Base-by-base conservation (phyloP, 2,329 filamentous ascomycete species). In the Exutisphaerella laricina region DNA sequence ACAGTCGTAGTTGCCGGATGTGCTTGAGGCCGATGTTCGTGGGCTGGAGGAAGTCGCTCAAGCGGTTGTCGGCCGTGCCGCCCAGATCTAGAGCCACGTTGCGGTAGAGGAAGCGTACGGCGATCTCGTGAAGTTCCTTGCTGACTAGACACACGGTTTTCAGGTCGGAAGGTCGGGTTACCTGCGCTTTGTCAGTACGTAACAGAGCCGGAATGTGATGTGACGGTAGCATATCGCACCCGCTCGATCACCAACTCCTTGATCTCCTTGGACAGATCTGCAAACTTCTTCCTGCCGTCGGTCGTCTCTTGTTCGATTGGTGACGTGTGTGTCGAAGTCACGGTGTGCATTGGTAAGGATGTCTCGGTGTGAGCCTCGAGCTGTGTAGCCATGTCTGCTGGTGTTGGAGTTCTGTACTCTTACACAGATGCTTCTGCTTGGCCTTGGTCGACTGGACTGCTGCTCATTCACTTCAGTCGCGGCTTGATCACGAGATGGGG, bases 11-110 rank as follows among this genome's bases (percentile, higher is more conserved):
- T 54, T 69, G 67, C 26, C 68, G 60, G 18, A 74, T 65, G 51
- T 71, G 60, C 37, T 60, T 58, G n/a, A 74, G 62, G 39, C 71
- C 71, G 23, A 68, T 69, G 51, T 74, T 74, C 40, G 59, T 62
- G 2, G 68, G 67, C 44, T 63, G 70, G 28, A 73, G 61, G 49
- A 73, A 70, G 16, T 67, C 64, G 9, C 62, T 64, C 31, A 74
- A 62, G 36, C 63, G 62, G 25, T 58, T 66, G 46, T 73, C 71
- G 39, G 65, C 66, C 16, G 62, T 45, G 22, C 63, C 64, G 34
- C 71, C 71, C 14, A 74, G 61, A 36, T 73, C 70, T 43, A 74
- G 66, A 12, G 63, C 62, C 46, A 74, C 67, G 47, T 68, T 63
- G 46, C 66, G 59, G 56, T 74, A 74, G 22, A 74, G 65, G 35